Evolutionary conservation across 1,284 basidiomycete species (phyloP), one percentile per base, ranked within the genome.

Genomic region (Clitocybe nebularis): DNA sequence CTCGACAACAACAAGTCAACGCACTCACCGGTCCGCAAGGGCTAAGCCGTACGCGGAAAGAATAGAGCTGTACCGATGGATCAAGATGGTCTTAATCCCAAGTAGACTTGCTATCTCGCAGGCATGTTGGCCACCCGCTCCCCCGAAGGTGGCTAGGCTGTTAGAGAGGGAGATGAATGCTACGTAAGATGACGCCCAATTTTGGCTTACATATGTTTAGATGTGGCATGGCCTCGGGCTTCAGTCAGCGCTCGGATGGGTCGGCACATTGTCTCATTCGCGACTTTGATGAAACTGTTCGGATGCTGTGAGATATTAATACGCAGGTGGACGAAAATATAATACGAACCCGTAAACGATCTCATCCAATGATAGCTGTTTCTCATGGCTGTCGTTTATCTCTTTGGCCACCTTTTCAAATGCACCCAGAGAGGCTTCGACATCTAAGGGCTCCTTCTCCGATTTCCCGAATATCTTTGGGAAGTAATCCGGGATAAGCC

Each of bases 161-260:
- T 22, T 8, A 6, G 6, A 24, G 17, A 39, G 5, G 20, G 28
- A 14, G 42, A 37, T 13, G 4, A 14, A 14, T 17, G 16, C 14
- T 4, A 29, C 6, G 43, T 28, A 33, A 35, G 3, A 26, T 16
- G 22, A 39, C 21, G 11, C 10, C 24, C 13, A 3, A 7, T 13
- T 33, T 36, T 24, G 16, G 14, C 75, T 29, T 58, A 85, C 81
- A 92, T 77, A 58, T 97, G 94, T 55, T 82, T 84, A 1, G 80
- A 77, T 0, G 89, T 88, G 2, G 88, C 86, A 62, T 92, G 83
- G 3, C 94, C 93, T 36, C 90, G 71, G 1, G 89, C 92, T 64
- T 95, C 94, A 0, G 93, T 97, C 47, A 97, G 63, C 1, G 93
- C 84, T 5, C 93, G 81, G 47, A 97, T 96, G 1, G 93, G 94